Percentiles rank a stretch among this genome's conserved stretches.
Conservation (phyloP, 192 early-diverging fungal genomes). For the Coemansia sp. region DNA sequence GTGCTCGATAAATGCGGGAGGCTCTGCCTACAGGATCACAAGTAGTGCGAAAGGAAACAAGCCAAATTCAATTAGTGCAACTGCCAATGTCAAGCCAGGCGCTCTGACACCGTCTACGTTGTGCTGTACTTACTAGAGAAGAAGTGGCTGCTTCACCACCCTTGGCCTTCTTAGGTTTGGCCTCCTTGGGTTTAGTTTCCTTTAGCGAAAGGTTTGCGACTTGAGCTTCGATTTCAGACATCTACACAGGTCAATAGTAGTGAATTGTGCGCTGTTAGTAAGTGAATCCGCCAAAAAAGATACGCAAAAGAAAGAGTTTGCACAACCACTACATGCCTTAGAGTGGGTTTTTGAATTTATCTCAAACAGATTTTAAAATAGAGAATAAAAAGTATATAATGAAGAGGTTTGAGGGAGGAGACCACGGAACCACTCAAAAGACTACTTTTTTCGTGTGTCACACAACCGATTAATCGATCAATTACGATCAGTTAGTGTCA, state of each 20-base stretch:
- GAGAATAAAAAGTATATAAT: background rate
- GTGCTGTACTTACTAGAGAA: slow-evolving; percentile 19
- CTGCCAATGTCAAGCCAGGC: background rate
- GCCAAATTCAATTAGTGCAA: background rate
- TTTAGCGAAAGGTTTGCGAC: slow-evolving; percentile 32
- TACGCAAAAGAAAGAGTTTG: background rate
- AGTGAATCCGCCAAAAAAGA: background rate
- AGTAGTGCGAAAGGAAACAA: background rate
- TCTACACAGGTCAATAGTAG: slow-evolving; percentile 20
- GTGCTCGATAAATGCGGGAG: slow-evolving; percentile 50
- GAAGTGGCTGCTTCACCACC: slow-evolving; percentile 14
- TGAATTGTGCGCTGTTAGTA: background rate
- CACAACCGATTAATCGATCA: background rate
- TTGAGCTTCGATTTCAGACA: slow-evolving; percentile 39
- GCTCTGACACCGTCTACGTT: background rate
- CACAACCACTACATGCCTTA: background rate
- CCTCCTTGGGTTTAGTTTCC: slow-evolving; percentile 32
- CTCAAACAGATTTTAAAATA: background rate
- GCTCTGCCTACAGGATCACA: slow-evolving; percentile 33
- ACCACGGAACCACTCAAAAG: background rate
- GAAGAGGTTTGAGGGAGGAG: background rate
- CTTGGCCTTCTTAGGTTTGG: slow-evolving; percentile 9
- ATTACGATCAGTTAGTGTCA: background rate
- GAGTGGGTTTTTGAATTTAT: background rate
- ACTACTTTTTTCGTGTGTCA: background rate